Conservation (phyloP, 495 filamentous ascomycete species). For the Podospora didyma region DNA sequence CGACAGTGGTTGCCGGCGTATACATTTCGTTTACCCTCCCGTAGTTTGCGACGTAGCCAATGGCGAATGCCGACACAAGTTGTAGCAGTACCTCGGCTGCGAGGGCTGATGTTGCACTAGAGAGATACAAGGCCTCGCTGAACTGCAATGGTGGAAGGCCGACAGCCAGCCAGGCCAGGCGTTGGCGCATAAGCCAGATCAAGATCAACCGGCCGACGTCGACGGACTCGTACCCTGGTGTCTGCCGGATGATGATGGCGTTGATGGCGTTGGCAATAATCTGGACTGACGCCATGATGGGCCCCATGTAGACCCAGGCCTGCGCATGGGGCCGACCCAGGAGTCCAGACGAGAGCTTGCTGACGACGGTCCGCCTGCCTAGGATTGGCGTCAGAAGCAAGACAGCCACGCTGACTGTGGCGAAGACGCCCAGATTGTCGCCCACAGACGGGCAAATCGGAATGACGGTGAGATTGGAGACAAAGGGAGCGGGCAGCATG, state of each 20-base stretch:
- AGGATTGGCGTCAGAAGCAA: not conserved
- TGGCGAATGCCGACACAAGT: not conserved
- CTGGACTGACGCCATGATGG: not conserved
- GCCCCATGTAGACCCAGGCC: not conserved
- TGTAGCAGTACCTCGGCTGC: not conserved
- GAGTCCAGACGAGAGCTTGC: not conserved
- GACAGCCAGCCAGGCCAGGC: not conserved
- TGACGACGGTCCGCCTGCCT: not conserved
- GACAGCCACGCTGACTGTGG: not conserved
- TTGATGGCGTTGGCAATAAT: not conserved
- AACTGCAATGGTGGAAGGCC: not conserved
- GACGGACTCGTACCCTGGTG: not conserved
- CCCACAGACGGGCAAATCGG: not conserved
- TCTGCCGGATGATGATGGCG: not conserved
- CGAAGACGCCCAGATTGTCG: not conserved
- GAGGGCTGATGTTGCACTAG: not conserved
- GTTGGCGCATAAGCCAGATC: not conserved
- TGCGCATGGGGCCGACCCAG: not conserved
- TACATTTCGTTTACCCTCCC: too few species aligned
- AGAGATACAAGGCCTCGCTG: not conserved
- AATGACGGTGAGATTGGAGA: not conserved
- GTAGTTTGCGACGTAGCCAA: not conserved
- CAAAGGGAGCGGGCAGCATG: too few species aligned
- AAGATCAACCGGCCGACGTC: not conserved
- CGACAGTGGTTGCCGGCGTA: too few species aligned